These are phyloP conservation scores for Fennellomyces sp. DNA, from an alignment of 371 early-diverging fungal species.

Conservation along the genomic window DNA sequence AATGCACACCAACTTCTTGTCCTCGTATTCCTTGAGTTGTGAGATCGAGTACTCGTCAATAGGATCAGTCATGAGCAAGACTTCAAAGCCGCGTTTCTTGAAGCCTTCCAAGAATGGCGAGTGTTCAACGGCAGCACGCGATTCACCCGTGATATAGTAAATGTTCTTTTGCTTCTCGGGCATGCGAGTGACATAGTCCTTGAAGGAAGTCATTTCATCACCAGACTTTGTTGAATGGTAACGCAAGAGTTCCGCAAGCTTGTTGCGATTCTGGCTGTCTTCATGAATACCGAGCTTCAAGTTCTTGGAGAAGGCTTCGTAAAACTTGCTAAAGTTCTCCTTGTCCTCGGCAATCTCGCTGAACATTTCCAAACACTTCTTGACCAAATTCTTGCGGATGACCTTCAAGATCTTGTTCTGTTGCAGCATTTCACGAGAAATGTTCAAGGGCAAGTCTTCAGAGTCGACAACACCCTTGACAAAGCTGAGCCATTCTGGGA, in stretches of 20 bases:
- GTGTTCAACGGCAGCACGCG: slow-evolving; percentile 92
- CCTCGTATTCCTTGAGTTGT: slow-evolving; percentile 98
- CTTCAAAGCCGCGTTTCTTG: slow-evolving; percentile 96
- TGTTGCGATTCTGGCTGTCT: slow-evolving; percentile 61
- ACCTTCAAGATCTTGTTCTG: slow-evolving; percentile 76
- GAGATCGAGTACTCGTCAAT: slow-evolving; percentile 97
- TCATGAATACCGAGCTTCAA: slow-evolving; percentile 83
- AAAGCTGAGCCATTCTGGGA: slow-evolving; percentile 65
- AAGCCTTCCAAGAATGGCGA: slow-evolving; percentile 98
- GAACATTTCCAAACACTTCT: slow-evolving; percentile 84
- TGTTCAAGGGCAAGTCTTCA: slow-evolving; percentile 88
- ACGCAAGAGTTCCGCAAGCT: slow-evolving; percentile 75
- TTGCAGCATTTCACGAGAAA: slow-evolving; percentile 90
- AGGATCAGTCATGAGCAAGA: slow-evolving; percentile 95
- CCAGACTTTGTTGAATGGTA: slow-evolving; percentile 74
- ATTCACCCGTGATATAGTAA: slow-evolving; percentile 98
- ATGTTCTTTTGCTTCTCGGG: slow-evolving; percentile 83
- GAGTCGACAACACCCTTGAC: slow-evolving; percentile 82
- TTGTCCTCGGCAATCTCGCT: slow-evolving; percentile 67
- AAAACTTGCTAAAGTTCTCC: slow-evolving; percentile 74
- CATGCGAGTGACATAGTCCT: slow-evolving; percentile 84
- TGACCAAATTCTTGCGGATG: slow-evolving; percentile 81
- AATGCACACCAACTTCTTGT: slow-evolving; percentile 96
- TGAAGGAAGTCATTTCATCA: slow-evolving; percentile 66
- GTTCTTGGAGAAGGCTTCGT: slow-evolving; percentile 68